Base-by-base conservation (phyloP, 805 yeast species). In the Kodamaea jinghongensis region DNA sequence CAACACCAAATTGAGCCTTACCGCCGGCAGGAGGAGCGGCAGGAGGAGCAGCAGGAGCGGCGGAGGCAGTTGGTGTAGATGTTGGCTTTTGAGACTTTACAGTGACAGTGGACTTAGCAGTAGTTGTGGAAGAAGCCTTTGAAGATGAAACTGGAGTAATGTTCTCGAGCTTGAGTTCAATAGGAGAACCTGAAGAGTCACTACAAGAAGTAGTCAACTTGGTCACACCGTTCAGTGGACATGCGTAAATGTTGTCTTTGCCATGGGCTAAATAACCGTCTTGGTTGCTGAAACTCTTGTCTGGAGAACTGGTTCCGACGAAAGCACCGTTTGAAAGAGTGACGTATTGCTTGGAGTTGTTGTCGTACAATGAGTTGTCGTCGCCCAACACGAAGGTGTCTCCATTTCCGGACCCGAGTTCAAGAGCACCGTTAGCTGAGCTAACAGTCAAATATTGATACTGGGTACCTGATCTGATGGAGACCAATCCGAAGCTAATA, bases 401-500 rank as follows among this genome's bases (percentile, higher is more conserved):
- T 11, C 34, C 39, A n/a, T 31, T 29, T 17, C 47, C 44, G 11
- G 41, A 13, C 9, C 43, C 48, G n/a, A 48, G 52, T 40, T 39
- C 35, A 8, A 45, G 25, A 20, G 31, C 34, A 10, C 39, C 39
- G 23, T 44, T 44, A 14, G 36, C 34, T 6, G 43, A 15, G 17
- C 33, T 28, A 23, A 43, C 32, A 17, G 41, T 28, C 37, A 36
- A 23, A 45, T 52, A 57, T 28, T 60, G 65, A 50, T 48, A 54
- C 6, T 31, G 38, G 7, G 61, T 48, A 8, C 61, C 65, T 6
- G 63, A 58, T 31, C 52, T 50, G 26, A 58, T 54, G 25, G 52
- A 42, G 22, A 55, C 36, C 12, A 54, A 45, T 17, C 43, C 34
- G 39, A 59, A 48, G 13, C 49, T 38, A 36, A 43, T 46, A 8